Conservation (phyloP, 208 protist species). For the Spongospora subterranea region DNA sequence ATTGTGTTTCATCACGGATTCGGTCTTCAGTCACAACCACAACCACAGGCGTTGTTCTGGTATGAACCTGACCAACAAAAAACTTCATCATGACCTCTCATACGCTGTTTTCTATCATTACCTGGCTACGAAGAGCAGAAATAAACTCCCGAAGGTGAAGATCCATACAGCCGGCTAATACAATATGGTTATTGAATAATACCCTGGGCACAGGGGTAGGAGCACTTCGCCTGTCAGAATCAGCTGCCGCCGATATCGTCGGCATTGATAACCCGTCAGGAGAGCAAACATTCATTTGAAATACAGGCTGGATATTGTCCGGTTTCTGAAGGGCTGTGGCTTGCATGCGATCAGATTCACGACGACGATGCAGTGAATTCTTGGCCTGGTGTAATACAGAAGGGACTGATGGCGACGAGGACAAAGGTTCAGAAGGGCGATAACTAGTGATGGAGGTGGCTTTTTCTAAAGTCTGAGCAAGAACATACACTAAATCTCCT, state of each 20-base stretch:
- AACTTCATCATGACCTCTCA: not conserved
- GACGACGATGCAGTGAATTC: not conserved
- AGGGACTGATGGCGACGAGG: too few species aligned
- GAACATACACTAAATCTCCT: not conserved
- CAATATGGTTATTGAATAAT: slow-evolving; percentile 26
- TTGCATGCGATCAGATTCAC: not conserved
- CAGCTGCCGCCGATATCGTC: not conserved
- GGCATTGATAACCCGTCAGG: not conserved
- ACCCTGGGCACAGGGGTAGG: not conserved
- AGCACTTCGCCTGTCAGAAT: not conserved
- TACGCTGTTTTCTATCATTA: not conserved
- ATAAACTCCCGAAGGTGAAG: not conserved
- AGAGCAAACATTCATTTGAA: not conserved
- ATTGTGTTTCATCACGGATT: not conserved
- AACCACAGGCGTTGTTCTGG: not conserved
- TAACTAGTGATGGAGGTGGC: not conserved
- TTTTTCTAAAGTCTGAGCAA: not conserved
- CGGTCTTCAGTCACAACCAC: too few species aligned
- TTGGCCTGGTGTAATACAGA: too few species aligned
- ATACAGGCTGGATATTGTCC: not conserved
- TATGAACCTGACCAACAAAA: not conserved
- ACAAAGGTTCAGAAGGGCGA: too few species aligned
- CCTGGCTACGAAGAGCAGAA: not conserved
- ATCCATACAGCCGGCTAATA: not conserved
- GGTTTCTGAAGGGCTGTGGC: not conserved